phyloP scores from a whole-genome alignment of 805 yeast genomes.

The Spencermartinsiella europaea region DNA sequence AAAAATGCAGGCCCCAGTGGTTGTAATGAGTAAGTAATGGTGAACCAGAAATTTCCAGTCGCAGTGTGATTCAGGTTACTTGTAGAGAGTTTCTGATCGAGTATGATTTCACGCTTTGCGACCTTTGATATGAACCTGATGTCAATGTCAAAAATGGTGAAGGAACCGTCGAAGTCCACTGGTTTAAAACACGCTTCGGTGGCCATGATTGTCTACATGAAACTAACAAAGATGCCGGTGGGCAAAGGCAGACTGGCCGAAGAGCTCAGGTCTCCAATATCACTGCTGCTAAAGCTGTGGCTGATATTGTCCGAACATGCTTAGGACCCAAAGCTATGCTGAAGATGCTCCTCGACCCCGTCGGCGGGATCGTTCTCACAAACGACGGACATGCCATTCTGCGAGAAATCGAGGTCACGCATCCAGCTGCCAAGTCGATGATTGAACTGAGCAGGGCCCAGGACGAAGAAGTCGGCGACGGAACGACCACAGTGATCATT shows the following conservation, averaged over 20 bases:
- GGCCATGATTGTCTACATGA: too few species aligned
- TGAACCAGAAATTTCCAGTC: neutral
- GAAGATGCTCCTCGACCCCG: constrained; percentile 94
- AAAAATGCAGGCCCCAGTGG: constrained; percentile 78
- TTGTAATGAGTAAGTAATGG: constrained; percentile 54
- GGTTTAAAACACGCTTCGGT: too few species aligned
- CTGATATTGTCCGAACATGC: constrained; percentile 96
- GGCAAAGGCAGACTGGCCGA: constrained; percentile 93
- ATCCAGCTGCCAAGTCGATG: constrained; percentile 98
- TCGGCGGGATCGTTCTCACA: constrained; percentile 88
- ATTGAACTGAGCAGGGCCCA: constrained; percentile 94
- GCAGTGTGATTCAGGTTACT: too few species aligned
- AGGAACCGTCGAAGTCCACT: too few species aligned
- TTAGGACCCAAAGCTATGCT: constrained; percentile 99
- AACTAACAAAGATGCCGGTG: constrained; percentile 74
- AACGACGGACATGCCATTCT: constrained; percentile 98
- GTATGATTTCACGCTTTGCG: too few species aligned
- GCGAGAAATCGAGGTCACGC: constrained; percentile 77
- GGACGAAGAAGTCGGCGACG: constrained; percentile 98
- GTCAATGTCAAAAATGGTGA: too few species aligned
- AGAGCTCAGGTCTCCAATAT: constrained; percentile 96
- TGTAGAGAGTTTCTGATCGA: too few species aligned
- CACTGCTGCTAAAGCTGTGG: constrained; percentile 99
- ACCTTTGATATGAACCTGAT: too few species aligned
- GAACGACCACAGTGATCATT: constrained; percentile 95